Evolutionary conservation across 129 eudicot genomes (phyloP).

Genomic region (Chrysanthemum seticuspe): DNA sequence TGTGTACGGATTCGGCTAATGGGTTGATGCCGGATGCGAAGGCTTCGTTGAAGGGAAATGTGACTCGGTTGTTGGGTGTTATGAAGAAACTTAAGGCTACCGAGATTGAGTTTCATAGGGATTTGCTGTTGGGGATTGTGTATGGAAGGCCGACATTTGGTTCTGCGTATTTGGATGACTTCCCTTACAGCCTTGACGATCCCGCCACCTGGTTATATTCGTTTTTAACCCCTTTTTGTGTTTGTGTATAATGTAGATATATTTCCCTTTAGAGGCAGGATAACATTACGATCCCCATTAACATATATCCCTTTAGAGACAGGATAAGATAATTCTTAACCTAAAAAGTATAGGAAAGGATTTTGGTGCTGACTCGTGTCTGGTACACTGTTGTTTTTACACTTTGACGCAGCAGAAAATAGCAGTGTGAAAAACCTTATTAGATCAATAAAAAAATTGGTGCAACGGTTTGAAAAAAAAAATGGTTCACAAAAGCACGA

Average conservation of each 20-base stretch:
- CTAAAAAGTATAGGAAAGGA: no score
- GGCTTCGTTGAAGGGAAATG: slow-evolving; percentile 77
- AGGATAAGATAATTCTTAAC: no score
- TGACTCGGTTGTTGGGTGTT: slow-evolving; percentile 63
- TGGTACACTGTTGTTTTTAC: no score
- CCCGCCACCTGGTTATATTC: slow-evolving; percentile 75
- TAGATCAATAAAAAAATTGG: no score
- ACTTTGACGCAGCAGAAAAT: no score
- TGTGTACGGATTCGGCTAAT: slow-evolving; percentile 79
- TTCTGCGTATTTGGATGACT: slow-evolving; percentile 80
- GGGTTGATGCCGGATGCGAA: slow-evolving; percentile 95
- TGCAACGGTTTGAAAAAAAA: no score
- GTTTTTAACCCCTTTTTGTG: slow-evolving; percentile 14
- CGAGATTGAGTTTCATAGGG: slow-evolving; percentile 62
- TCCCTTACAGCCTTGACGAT: slow-evolving; percentile 86
- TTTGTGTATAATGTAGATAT: not conserved
- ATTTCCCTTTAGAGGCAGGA: no score
- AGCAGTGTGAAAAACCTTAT: no score
- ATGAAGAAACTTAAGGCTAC: slow-evolving; percentile 96
- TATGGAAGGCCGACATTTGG: slow-evolving; percentile 72
- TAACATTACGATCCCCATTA: no score
- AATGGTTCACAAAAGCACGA: no score
- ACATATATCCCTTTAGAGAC: no score
- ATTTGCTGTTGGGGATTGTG: slow-evolving; percentile 71
- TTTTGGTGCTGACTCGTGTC: no score